Evolutionary conservation across 495 filamentous ascomycete genomes (phyloP).

Genomic region (Bacidia rubella): DNA sequence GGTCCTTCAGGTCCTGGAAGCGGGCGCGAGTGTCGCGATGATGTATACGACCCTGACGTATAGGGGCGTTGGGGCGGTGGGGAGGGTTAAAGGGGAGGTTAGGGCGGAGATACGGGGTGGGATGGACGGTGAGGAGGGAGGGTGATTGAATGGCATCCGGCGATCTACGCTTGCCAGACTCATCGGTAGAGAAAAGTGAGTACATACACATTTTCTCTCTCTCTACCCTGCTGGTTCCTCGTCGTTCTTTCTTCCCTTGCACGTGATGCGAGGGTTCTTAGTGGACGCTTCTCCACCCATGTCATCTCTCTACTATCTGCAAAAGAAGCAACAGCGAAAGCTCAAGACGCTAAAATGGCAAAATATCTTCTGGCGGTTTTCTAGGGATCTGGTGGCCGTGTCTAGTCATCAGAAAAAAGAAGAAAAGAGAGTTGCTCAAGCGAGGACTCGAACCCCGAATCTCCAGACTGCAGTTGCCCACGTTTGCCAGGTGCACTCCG

Average conservation of each 20-base stretch:
- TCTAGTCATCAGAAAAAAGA: not conserved
- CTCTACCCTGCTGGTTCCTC: too few relatives aligned
- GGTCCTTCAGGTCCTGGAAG: constrained; percentile 62
- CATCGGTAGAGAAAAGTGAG: too few relatives aligned
- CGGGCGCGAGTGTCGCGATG: constrained; percentile 79
- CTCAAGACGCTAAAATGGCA: not conserved
- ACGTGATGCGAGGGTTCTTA: not conserved
- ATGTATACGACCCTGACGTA: constrained; percentile 43
- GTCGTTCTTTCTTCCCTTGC: too few relatives aligned
- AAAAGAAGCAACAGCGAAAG: too few relatives aligned
- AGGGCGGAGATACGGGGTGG: constrained; percentile 35
- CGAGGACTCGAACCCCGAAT: not conserved
- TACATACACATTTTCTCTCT: too few relatives aligned
- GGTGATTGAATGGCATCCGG: not conserved
- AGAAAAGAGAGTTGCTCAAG: not conserved
- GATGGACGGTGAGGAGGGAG: not conserved
- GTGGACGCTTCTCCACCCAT: too few relatives aligned
- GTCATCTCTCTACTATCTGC: not conserved
- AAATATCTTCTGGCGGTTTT: too few relatives aligned
- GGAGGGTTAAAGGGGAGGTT: constrained; percentile 79
- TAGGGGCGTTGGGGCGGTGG: constrained; percentile 52
- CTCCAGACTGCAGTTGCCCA: not conserved
- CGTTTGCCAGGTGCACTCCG: not conserved
- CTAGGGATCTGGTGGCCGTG: not conserved
- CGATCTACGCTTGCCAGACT: too few relatives aligned